phyloP scores from a whole-genome alignment of 257 asterid species.

The Linaria vulgaris region DNA sequence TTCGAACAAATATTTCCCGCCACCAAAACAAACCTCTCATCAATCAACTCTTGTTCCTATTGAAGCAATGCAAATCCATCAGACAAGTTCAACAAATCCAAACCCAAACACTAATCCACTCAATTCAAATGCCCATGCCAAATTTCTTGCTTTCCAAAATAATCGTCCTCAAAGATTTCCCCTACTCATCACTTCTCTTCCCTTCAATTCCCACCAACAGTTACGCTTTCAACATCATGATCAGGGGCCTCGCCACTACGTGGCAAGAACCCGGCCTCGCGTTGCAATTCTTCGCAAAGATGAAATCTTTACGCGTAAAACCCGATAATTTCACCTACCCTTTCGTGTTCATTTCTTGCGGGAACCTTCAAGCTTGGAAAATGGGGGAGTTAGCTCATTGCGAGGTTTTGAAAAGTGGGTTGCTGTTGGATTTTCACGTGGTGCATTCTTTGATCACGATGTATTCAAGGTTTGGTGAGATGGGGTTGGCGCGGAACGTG shows the following conservation, averaged over 20 bases:
- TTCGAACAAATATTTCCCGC: no score
- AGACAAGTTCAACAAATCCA: constrained; percentile 63
- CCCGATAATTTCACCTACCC: constrained; percentile 88
- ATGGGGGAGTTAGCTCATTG: constrained; percentile 57
- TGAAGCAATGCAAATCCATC: constrained; percentile 52
- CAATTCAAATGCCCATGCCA: constrained; percentile 73
- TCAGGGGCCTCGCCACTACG: constrained; percentile 69
- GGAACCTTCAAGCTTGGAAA: constrained; percentile 42
- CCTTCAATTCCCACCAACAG: constrained; percentile 53
- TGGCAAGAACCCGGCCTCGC: constrained; percentile 69
- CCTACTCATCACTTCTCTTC: constrained; percentile 52
- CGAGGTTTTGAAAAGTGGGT: constrained; percentile 62
- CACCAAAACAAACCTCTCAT: constrained; percentile 26
- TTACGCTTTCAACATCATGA: constrained; percentile 75
- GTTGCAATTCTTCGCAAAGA: constrained; percentile 43
- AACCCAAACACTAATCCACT: constrained; percentile 55
- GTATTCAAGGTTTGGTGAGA: constrained; percentile 59
- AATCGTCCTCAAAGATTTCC: constrained; percentile 56
- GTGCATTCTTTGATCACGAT: constrained; percentile 73
- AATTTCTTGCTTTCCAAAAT: constrained; percentile 63
- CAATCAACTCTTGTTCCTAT: constrained; percentile 38
- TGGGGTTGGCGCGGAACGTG: constrained; percentile 53
- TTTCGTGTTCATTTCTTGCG: constrained; percentile 73
- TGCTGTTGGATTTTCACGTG: constrained; percentile 66
- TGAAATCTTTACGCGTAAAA: constrained; percentile 54